Evolutionary conservation across 2,329 filamentous ascomycete genomes (phyloP), one percentile per base, ranked within the genome.

Genomic region (Neonectria hederae): DNA sequence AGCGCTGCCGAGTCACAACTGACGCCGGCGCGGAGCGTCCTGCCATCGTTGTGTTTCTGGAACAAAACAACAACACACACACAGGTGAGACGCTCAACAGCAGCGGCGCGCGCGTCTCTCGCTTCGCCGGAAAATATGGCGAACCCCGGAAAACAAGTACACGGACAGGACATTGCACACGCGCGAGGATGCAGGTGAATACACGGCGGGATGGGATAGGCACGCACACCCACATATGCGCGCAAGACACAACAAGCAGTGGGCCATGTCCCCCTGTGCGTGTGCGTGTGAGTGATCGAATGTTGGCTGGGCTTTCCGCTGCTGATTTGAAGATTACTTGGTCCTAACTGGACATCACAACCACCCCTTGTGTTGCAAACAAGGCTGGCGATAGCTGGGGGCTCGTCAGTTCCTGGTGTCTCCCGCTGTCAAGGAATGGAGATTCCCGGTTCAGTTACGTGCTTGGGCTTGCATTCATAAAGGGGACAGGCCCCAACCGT

Each of bases 11-110:
- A 58, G 45, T 42, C 54, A 49, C 54, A 24, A 45, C 54, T 54
- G 30, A 59, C 63, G 54, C 63, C 71, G 57, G 49, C 48, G 58
- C 70, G 70, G 70, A 70, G 71, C 67, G 70, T 72, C 69, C 70
- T 70, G 67, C 61, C 32, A 42, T 51, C 63, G 40, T 65, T 57
- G 64, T 45, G 52, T 55, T 60, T 54, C 52, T 59, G 55, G 63
- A 59, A 49, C 51, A 63, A 55, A 63, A 63, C 55, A 63, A 63
- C 46, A 63, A 63, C 61, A 63, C 48, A 35, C 38, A 40, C 49
- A 38, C 5, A 54, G 48, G 26, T 51, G n/a, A 51, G 48, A 21
- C 28, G 28, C 7, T 51, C 26, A 51, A 52, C 49, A 51, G 42
- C 30, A 48, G 49, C 17, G 43, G 24, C 38, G 53, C 35, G n/a